Percentiles rank a stretch among this genome's conserved stretches.
phyloP scores from a whole-genome alignment of 345 rosid genomes.

The Geranium brycei region DNA sequence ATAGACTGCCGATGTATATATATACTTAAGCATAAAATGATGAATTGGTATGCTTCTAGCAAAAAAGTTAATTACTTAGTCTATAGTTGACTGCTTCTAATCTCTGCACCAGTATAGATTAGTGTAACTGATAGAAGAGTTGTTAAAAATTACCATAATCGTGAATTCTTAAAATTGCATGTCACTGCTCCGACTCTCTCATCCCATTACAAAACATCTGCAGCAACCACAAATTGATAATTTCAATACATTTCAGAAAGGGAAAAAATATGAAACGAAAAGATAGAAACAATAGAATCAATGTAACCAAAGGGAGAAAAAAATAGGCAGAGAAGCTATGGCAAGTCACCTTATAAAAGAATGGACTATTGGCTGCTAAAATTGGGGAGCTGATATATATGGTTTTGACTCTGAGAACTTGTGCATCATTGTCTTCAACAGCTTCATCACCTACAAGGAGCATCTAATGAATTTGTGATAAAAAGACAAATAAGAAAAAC shows the following conservation, averaged over 20 bases:
- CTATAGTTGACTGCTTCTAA: too few species aligned
- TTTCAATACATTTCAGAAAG: neutral
- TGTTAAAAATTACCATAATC: slow-evolving; percentile 39
- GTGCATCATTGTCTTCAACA: slow-evolving; percentile 15
- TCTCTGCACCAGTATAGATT: neutral
- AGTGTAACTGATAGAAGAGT: neutral
- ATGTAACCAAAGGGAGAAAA: neutral
- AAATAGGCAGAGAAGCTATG: neutral
- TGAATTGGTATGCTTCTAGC: too few species aligned
- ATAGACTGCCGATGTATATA: slow-evolving; percentile 47
- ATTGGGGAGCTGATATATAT: slow-evolving; percentile 65
- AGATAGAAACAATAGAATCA: neutral
- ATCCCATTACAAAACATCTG: slow-evolving; percentile 78
- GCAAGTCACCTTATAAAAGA: slow-evolving; percentile 51
- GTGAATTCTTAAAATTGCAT: slow-evolving; percentile 49
- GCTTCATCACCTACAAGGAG: slow-evolving; percentile 31
- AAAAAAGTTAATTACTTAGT: too few species aligned
- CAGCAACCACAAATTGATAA: slow-evolving; percentile 9
- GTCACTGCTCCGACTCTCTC: slow-evolving; percentile 61
- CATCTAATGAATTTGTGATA: slow-evolving; percentile 2
- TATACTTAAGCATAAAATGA: slow-evolving; percentile 23
- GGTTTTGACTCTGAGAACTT: slow-evolving; percentile 37
- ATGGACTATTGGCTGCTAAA: slow-evolving; percentile 69
- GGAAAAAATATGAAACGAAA: too few species aligned
- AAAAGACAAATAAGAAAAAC: too few species aligned